These are phyloP conservation scores for Eucalyptus marginata DNA, from an alignment of 345 rosid genomes.

Conservation along the genomic window DNA sequence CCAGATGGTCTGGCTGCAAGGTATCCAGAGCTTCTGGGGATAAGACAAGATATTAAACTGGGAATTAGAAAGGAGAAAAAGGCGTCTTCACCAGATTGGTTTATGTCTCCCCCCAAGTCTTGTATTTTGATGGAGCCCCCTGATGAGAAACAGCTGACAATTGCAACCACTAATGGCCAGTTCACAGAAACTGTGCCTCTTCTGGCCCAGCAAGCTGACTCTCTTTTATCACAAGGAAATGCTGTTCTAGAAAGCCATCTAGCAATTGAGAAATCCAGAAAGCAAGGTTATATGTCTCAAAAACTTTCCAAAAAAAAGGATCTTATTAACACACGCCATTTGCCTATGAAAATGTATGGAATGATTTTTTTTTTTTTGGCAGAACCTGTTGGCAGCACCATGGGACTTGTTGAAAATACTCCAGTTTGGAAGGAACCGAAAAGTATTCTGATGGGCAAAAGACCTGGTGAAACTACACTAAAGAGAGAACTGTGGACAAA, in stretches of 20 bases:
- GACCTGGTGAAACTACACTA: conserved; percentile 77
- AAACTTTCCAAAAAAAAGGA: background rate
- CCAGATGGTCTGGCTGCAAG: conserved; percentile 28
- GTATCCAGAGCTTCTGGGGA: conserved; percentile 75
- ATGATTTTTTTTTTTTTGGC: background rate
- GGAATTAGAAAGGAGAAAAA: conserved; percentile 29
- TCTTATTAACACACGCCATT: background rate
- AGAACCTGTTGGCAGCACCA: conserved; percentile 8
- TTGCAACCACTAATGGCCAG: background rate
- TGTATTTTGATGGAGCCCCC: conserved; percentile 62
- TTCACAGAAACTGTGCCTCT: background rate
- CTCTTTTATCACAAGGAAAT: background rate
- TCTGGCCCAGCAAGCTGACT: background rate
- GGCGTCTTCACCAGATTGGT: conserved; percentile 68
- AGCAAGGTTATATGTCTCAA: background rate
- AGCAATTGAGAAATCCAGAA: background rate
- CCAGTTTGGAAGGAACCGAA: conserved; percentile 49
- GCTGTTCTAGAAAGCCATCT: background rate
- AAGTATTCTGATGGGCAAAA: conserved; percentile 42
- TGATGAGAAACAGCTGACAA: conserved; percentile 16
- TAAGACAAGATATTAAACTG: conserved; percentile 24
- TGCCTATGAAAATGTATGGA: background rate
- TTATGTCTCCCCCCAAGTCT: conserved; percentile 81
- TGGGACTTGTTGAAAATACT: conserved; percentile 33
- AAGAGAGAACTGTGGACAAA: conserved; percentile 93